Base-by-base conservation (phyloP, 139 green algal genomes). In the Eudorina sp. region DNA sequence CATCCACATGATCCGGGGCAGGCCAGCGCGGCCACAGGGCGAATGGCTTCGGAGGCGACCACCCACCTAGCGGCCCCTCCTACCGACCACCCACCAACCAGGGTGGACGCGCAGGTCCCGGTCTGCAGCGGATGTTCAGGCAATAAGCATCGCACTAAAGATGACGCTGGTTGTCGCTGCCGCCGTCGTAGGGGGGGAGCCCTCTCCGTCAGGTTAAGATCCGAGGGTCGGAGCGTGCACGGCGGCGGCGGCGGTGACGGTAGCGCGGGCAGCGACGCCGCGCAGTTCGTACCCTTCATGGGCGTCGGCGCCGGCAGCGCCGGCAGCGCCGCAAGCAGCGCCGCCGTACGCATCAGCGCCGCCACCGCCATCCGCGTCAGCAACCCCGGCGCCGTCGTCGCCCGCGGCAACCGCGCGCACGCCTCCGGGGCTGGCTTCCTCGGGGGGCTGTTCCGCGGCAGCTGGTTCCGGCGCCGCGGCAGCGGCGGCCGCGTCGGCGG, bases 171-270 rank as follows among this genome's bases (percentile, higher is more conserved):
- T n/a, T n/a, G n/a, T n/a, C n/a, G n/a, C n/a, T n/a, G n/a, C n/a
- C n/a, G n/a, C n/a, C n/a, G n/a, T n/a, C n/a, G n/a, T n/a, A n/a
- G n/a, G n/a, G n/a, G n/a, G n/a, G n/a, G n/a, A n/a, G n/a, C n/a
- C n/a, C 45, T 82, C 46, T 82, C 74, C 74, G 64, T 62, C 19
- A 82, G 64, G 74, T 82, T 82, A 7, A 23, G 31, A 13, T 13
- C n/a, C 74, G 27, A 23, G 3, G n/a, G 43, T 19, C 29, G 27
- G 25, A 45, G 45, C 41, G 43, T 40, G 7, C 27, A 58, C 72
- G 40, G 41, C 41, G 40, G 72, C 27, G 9, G 0, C 13, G 72
- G 18, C 41, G 27, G 45, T 41, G 14, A 9, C 62, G 62, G 68
- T 11, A 31, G 64, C 64, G 31, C 31, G 13, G 31, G 7, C n/a